Conservation (phyloP, 257 asterid genomes). For the Nicotiana noctiflora region DNA sequence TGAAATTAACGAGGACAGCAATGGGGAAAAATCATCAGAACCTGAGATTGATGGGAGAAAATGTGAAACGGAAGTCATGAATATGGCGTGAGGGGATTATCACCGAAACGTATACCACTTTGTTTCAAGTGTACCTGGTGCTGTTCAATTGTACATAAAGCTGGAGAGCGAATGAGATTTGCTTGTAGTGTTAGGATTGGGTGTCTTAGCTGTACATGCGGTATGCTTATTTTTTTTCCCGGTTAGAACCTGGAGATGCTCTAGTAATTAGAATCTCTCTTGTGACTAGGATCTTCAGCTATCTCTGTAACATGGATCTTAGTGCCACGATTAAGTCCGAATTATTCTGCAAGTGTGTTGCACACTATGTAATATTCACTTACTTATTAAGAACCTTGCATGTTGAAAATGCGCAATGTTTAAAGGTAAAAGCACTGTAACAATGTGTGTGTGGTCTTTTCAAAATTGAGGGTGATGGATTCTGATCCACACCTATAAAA, state of each 20-base stretch:
- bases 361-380: neutral
- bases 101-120: constrained; percentile 3
- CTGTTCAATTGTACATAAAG: constrained; percentile 38
- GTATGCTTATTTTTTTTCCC: neutral
- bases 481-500: neutral
- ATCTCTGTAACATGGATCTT: neutral
- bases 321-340: neutral
- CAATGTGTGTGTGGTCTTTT: neutral
- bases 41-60: constrained; percentile 35
- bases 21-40: constrained; percentile 38
- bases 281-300: neutral
- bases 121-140: constrained; percentile 12
- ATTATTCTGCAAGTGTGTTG: neutral
- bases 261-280: constrained; percentile 1
- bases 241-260: neutral
- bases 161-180: constrained; percentile 13
- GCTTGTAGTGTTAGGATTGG: neutral
- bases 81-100: constrained; percentile 16
- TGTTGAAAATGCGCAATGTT: neutral
- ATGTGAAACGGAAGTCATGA: constrained; percentile 35
- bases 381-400: neutral
- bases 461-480: constrained; percentile 3
- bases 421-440: neutral
- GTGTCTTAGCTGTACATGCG: neutral
- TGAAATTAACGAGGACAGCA: constrained; percentile 15